Base-by-base conservation (phyloP, 768 basidiomycete genomes). In the Leucocoprinus leucothites region DNA sequence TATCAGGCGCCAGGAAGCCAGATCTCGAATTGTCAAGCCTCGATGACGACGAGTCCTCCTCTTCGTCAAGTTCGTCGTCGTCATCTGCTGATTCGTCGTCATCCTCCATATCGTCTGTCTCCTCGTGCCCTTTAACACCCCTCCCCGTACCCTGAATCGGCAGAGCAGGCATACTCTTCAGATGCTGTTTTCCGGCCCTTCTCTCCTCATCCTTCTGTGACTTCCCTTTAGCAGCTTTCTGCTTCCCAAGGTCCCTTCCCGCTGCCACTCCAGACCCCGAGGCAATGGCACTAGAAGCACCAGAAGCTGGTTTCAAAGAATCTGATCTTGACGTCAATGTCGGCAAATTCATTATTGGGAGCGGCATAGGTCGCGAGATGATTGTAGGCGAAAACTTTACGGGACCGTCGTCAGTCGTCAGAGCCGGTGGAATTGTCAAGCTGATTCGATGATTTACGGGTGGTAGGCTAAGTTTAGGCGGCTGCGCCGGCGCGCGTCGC, bases 151-250 rank as follows among this genome's bases (percentile, higher is more conserved):
- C 71, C 49, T 68, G 70, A 25, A 50, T 18, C 24, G 66, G 64
- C 35, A 66, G 58, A 24, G 78, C 82, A 28, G 86, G 86, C 70
- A 85, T 80, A 56, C 71, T 80, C 44, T 74, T 71, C 58, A 84
- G 65, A 11, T 77, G 73, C 11, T 63, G 61, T 56, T 68, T 71
- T 38, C 72, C 69, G 44, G 74, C 59, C 24, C 74, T 71, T 52
- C 61, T 63, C 50, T 41, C 55, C 36, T 42, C 38, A 48, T 36
- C 34, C 36, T n/a, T 53, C 43, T 13, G 5, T 16, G 25, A 24
- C 19, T 28, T 26, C 16, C 38, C 57, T 48, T 21, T 18, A 9
- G 14, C 47, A 18, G n/a, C 47, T 9, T 48, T 19, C 38, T 38
- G 38, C 16, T 38, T 38, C 38, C 38, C 38, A 19, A 16, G 16